Evolutionary conservation across 2,329 filamentous ascomycete genomes (phyloP), one percentile per base, ranked within the genome.

Genomic region (Parascedosporium putredinis): DNA sequence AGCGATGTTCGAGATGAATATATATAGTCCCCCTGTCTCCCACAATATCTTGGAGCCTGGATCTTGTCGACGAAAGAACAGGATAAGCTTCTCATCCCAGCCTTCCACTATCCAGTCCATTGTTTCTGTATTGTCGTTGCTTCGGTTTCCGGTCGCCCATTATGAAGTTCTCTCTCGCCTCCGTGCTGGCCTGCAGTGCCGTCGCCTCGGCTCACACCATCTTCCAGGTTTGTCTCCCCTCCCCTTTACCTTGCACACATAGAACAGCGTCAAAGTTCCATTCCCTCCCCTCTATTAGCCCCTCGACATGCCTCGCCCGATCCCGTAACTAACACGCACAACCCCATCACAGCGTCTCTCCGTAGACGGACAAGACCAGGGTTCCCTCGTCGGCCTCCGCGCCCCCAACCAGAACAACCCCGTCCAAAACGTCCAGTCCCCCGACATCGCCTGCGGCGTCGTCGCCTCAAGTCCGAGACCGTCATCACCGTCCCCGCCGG

Each of bases 351-450:
- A 14, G 53, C 49, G 40, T 47, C 63, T 78, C 47, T 71, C 68
- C 9, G 67, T 76, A 51, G 67, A 75, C 52, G 71, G 70, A 38
- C 63, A 62, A 24, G 72, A 76, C 54, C 66, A 74, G 54, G 73
- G 72, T 49, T 66, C 71, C 55, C 66, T 74, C 25, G 67, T 65
- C 53, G 74, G 72, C n/a, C 67, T 77, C 50, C 69, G 74, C 16
- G 69, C 72, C 2, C 71, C 74, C 1, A 64, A 60, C 23, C 69
- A 67, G 62, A 81, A 79, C 61, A 75, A 69, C 55, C 75, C 75
- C 2, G 69, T 78, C 18, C 67, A 69, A 45, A 67, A 74, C 56
- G 73, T 76, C 36, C 69, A 57, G 44, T 70, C 69, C 40, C 62
- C 66, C 49, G 70, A 71, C 59, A 70, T 78, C 48, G 66, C 69